Evolutionary conservation across 73 alveolate species (phyloP).

Genomic region (Paramecium caudatum): DNA sequence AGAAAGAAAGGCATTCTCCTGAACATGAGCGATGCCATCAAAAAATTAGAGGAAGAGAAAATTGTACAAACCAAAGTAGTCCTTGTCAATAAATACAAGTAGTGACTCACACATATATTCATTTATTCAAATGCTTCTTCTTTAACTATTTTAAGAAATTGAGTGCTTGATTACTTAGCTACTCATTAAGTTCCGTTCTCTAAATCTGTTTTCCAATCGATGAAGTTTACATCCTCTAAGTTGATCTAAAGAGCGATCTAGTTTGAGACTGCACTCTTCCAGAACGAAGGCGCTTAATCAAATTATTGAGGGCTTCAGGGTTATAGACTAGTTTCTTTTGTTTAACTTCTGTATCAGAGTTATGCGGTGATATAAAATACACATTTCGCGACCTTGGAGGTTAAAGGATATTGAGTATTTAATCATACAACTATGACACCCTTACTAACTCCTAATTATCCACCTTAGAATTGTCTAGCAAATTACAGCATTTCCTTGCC

Average conservation of each 20-base stretch:
- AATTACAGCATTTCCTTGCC: slow-evolving; percentile 2
- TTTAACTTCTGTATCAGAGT: slow-evolving; percentile 6
- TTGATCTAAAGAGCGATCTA: not conserved
- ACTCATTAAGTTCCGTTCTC: slow-evolving; percentile 1
- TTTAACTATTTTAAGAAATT: slow-evolving; percentile 2
- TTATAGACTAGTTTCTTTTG: slow-evolving; percentile 1
- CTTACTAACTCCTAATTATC: not conserved
- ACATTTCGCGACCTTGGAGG: not conserved
- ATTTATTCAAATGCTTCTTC: slow-evolving; percentile 7
- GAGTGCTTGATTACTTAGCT: slow-evolving; percentile 6
- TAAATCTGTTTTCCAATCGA: slow-evolving; percentile 14
- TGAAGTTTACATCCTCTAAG: slow-evolving; percentile 14
- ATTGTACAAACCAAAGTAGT: too few species aligned
- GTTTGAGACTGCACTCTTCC: slow-evolving; percentile 36
- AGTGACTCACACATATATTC: not conserved
- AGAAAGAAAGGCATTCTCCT: slow-evolving; percentile 6
- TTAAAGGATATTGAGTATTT: not conserved
- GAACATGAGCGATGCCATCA: too few species aligned
- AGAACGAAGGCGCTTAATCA: slow-evolving; percentile 1
- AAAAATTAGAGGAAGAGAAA: too few species aligned
- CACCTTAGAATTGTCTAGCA: not conserved
- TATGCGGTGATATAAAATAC: slow-evolving; percentile 22
- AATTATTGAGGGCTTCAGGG: slow-evolving; percentile 29
- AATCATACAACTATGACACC: slow-evolving; percentile 3
- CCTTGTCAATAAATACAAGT: slow-evolving; percentile 2